phyloP scores from a whole-genome alignment of 495 filamentous ascomycete genomes.

The Durotheca rogersii region DNA sequence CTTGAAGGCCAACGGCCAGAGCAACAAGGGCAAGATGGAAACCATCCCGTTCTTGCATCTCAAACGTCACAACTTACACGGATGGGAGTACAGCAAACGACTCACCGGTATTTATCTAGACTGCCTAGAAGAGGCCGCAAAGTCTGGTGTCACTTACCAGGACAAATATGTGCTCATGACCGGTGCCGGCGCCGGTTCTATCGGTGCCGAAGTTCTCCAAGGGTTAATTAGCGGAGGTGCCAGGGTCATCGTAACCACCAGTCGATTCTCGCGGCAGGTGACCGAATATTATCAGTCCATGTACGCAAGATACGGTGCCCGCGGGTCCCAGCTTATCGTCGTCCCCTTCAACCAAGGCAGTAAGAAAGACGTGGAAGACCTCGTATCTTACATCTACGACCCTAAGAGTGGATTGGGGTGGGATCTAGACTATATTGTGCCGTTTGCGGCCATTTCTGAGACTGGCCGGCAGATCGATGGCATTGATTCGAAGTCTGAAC shows the following conservation, averaged over 20 bases:
- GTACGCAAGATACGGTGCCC: conserved; percentile 90
- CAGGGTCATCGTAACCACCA: conserved; percentile 93
- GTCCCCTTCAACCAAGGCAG: conserved; percentile 99
- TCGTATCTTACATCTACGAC: conserved; percentile 95
- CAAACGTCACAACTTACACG: conserved; percentile 89
- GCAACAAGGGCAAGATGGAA: conserved; percentile 85
- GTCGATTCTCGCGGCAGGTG: conserved; percentile 92
- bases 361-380: conserved; percentile 91
- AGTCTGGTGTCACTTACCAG: conserved; percentile 82
- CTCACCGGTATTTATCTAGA: conserved; percentile 90
- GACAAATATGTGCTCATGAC: conserved; percentile 98
- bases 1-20: conserved; percentile 59
- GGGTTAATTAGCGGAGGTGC: conserved; percentile 95
- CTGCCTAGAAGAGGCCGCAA: conserved; percentile 84
- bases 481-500: conserved; percentile 96
- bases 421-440: conserved; percentile 95
- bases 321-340: conserved; percentile 93
- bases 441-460: conserved; percentile 96
- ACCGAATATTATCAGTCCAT: conserved; percentile 99
- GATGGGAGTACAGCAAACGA: conserved; percentile 99
- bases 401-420: conserved; percentile 94
- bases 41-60: conserved; percentile 97
- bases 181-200: conserved; percentile 95
- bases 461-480: conserved; percentile 97
- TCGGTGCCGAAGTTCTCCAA: conserved; percentile 97